These are phyloP conservation scores for Cymbomonas tetramitiformis DNA, from an alignment of 139 green algal species.

Conservation along the genomic window DNA sequence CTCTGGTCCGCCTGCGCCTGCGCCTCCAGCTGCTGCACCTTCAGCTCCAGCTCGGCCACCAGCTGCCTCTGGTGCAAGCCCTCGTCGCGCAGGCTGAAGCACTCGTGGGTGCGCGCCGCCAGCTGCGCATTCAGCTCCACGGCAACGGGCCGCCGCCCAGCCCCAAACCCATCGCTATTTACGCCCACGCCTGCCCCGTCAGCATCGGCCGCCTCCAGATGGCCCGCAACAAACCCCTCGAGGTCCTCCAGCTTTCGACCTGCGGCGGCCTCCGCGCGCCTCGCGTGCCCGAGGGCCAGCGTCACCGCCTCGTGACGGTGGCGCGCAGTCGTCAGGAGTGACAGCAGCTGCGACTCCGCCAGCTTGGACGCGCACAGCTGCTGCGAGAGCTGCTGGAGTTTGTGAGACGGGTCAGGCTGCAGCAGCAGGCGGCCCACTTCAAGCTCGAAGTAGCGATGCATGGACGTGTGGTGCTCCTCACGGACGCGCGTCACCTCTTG, in stretches of 20 bases:
- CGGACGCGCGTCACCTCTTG: background rate
- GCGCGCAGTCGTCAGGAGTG: background rate
- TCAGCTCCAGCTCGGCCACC: background rate
- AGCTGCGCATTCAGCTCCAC: constrained; percentile 10
- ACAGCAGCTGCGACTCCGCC: constrained; percentile 32
- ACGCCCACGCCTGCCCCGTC: too few species aligned
- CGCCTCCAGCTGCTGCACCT: constrained; percentile 25
- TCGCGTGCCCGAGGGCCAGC: too few species aligned
- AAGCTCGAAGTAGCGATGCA: constrained; percentile 33
- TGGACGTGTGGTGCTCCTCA: background rate
- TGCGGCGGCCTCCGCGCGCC: too few species aligned
- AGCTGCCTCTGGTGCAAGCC: constrained; percentile 28
- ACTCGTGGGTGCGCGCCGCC: background rate
- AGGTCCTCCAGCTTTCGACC: too few species aligned
- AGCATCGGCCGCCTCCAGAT: too few species aligned
- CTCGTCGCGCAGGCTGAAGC: constrained; percentile 16
- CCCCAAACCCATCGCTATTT: too few species aligned
- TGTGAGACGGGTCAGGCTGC: constrained; percentile 17
- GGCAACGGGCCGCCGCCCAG: background rate
- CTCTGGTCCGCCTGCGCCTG: background rate
- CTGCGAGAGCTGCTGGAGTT: constrained; percentile 33
- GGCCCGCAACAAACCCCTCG: too few species aligned
- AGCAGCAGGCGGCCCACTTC: constrained; percentile 25
- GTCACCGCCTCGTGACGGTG: too few species aligned
- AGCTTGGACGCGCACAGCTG: constrained; percentile 47